Evolutionary conservation across 2,329 filamentous ascomycete species (phyloP).

Genomic region (Septoria linicola): DNA sequence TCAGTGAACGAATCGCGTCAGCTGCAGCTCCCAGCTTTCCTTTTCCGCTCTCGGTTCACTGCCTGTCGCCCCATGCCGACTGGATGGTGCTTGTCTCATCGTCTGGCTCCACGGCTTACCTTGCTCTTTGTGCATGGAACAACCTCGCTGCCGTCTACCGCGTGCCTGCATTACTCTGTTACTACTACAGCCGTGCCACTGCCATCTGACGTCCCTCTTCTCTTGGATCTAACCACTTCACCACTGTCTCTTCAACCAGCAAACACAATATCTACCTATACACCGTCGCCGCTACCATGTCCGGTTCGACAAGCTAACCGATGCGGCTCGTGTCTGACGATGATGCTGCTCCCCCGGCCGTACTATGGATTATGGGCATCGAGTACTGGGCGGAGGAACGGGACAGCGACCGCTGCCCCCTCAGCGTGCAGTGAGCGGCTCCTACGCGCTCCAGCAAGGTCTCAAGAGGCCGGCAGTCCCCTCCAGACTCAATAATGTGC

Average conservation of each 20-base stretch:
- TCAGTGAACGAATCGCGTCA: too few relatives aligned
- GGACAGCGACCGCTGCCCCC: slow-evolving; percentile 29
- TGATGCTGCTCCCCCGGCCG: slow-evolving; percentile 27
- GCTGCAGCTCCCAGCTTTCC: too few relatives aligned
- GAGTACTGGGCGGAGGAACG: slow-evolving; percentile 9
- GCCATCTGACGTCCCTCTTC: too few relatives aligned
- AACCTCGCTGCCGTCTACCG: neutral
- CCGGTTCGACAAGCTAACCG: slow-evolving; percentile 7
- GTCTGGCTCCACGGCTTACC: too few relatives aligned
- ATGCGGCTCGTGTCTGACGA: slow-evolving; percentile 19
- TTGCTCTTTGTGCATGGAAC: neutral
- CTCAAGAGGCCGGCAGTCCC: slow-evolving; percentile 30
- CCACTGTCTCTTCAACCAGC: neutral
- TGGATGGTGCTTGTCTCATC: too few relatives aligned
- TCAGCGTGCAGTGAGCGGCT: slow-evolving; percentile 31
- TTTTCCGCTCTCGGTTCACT: too few relatives aligned
- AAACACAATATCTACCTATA: neutral
- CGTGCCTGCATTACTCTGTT: slow-evolving; percentile 3
- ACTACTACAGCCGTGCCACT: too few relatives aligned
- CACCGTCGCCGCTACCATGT: neutral
- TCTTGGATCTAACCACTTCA: neutral
- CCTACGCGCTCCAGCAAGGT: slow-evolving; percentile 27
- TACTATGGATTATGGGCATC: slow-evolving; percentile 33
- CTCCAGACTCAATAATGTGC: slow-evolving; percentile 37
- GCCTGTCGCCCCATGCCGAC: too few relatives aligned